A percentile compares a stretch with the other conserved stretches of the same genome.
These are phyloP conservation scores for Musa acuminata DNA, from an alignment of 176 grass and related monocot species.

Conservation along the genomic window DNA sequence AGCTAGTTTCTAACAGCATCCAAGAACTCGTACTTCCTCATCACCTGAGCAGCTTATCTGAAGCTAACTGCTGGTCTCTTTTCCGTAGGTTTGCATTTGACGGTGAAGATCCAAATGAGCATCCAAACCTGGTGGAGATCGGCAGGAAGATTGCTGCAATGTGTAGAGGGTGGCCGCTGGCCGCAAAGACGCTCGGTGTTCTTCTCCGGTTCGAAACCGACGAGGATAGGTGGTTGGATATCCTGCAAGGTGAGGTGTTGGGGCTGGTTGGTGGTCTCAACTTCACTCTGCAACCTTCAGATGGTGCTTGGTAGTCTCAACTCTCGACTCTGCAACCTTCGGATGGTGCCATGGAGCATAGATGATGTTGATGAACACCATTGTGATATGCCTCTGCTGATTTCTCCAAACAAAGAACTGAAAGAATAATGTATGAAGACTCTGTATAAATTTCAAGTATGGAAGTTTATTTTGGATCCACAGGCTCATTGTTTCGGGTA, in stretches of 20 bases:
- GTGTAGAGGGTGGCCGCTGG: conserved; percentile 22
- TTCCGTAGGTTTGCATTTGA: conserved; percentile 3
- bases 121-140: not conserved
- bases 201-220: conserved; percentile 10
- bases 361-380: no score
- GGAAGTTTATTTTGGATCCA: no score
- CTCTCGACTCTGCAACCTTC: no score
- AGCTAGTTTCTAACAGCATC: not conserved
- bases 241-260: conserved; percentile 8
- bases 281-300: no score
- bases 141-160: conserved; percentile 4
- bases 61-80: conserved; percentile 9
- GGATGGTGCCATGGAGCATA: no score
- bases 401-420: no score
- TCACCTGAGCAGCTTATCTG: not conserved
- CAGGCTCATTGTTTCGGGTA: no score
- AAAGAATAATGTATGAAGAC: no score
- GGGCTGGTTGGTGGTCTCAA: not conserved
- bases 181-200: conserved; percentile 9
- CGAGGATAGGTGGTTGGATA: conserved; percentile 11
- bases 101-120: not conserved
- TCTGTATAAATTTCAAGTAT: no score
- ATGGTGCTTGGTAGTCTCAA: not conserved
- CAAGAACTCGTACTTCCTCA: not conserved
- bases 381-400: no score